Evolutionary conservation across 768 basidiomycete species (phyloP), one percentile per base, ranked within the genome.

Genomic region (Boletus coccyginus): DNA sequence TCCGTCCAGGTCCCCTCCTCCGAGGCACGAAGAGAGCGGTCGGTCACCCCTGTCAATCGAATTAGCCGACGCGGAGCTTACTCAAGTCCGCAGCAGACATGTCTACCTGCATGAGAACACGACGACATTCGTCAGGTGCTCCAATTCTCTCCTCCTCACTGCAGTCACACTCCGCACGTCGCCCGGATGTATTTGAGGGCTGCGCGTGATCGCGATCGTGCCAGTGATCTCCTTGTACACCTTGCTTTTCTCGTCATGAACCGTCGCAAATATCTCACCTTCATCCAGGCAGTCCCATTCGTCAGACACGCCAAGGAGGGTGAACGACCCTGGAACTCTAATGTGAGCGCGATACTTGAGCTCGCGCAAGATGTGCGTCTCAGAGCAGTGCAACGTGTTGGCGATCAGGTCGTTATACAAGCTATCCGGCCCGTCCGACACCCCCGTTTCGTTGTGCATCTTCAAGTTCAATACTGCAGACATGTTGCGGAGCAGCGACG

Each of bases 1-100:
- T 6, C 80, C 81, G 58, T 82, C 81, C 45, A 82, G 66, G 65
- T 82, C 81, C 9, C 82, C 82, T 24, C 81, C 82, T 29, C 81
- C 81, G 16, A 83, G 74, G 56, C 72, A 74, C 12, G 77, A 78
- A 1, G 80, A 75, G 13, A 83, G 57, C 17, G 78, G 67, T 51
- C 80, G 73, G 38, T 70, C 38, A 10, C 80, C 80, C 71, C 75
- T 77, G 46, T 21, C 53, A 41, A 52, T 39, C 27, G 19, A 35
- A 57, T 47, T 42, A 67, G 54, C 52, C 49, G 43, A 48, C 48
- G 3, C 48, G 43, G 48, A 33, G 3, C 33, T 32, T n/a, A 14
- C 38, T 55, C 14, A 45, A 48, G 5, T 17, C 27, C 17, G 21
- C 5, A 45, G 29, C 27, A 32, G 17, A 52, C 11, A 29, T 5